Base-by-base conservation (phyloP, 148 eudicot genomes). In the Persicaria maculosa region DNA sequence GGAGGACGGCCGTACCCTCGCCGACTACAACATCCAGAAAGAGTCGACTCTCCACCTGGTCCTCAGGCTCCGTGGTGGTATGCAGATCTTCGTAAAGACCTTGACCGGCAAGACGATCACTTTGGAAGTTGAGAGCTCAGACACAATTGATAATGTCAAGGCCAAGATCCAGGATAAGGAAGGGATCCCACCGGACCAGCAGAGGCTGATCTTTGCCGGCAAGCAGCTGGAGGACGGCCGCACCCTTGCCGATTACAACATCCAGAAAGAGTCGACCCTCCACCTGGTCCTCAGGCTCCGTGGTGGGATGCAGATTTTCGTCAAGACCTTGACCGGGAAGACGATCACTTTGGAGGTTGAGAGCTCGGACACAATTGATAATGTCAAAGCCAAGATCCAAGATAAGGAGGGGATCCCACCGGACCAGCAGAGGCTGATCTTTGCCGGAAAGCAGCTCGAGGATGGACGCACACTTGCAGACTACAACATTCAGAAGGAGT, bases 1-100 rank as follows among this genome's bases (percentile, higher is more conserved):
- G 46, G 80, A 78, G 59, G 80, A 78, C 68, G 80, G 80, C 46
- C 65, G 80, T 1, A 78, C 80, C 54, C 73, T 71, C 2, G 73
- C 73, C 40, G 73, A 71, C 73, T 71, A 71, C 54, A 71, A 71
- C 73, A 71, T 71, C 54, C 73, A 71, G 73, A 71, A 71, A 52
- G 73, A 71, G 54, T 71, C 73, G 4, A 71, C 73, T 17, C 73
- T 71, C 53, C 73, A 71, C 6, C 9, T 71, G 54, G 73, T 71
- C n/a, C 70, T 65, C 20, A 12, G 70, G 11, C 70, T 65, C 47
- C 11, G 70, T 5, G 70, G 70, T 9, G 70, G 70, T 1, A 65
- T 65, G 70, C 70, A 65, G 70, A 65, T 65, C 20, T 65, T 65
- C 20, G 70, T 65, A 9, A 65, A 65, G 9, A 65, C 70, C 9